Conservation (phyloP, 2,329 filamentous ascomycete genomes). For the Myriosclerotinia curreyana region DNA sequence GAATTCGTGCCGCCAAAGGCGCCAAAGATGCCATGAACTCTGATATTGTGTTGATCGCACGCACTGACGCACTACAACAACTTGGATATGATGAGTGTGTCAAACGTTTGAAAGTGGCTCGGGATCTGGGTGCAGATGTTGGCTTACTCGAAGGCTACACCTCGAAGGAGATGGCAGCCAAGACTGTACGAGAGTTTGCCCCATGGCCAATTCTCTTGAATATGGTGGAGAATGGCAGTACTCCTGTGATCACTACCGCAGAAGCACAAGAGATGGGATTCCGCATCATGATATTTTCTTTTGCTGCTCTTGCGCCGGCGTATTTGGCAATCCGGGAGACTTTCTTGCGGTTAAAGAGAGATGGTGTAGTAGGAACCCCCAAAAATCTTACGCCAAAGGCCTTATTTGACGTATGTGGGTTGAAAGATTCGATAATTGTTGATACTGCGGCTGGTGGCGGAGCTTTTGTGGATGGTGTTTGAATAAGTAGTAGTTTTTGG, state of each 20-base stretch:
- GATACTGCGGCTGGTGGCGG: slow-evolving; percentile 40
- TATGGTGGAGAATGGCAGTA: slow-evolving; percentile 55
- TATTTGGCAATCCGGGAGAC: slow-evolving; percentile 45
- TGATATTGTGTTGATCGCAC: slow-evolving; percentile 62
- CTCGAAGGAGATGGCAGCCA: slow-evolving; percentile 48
- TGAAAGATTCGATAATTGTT: slow-evolving; percentile 50
- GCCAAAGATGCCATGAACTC: slow-evolving; percentile 49
- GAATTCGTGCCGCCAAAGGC: slow-evolving; percentile 54
- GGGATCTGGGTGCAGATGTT: slow-evolving; percentile 56
- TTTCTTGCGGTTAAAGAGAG: slow-evolving; percentile 41
- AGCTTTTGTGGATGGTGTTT: slow-evolving; percentile 26
- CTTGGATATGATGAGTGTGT: slow-evolving; percentile 57
- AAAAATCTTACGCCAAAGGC: slow-evolving; percentile 47
- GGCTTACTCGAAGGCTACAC: slow-evolving; percentile 59
- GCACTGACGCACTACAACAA: slow-evolving; percentile 59
- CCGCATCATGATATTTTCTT: slow-evolving; percentile 57
- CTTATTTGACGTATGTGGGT: slow-evolving; percentile 52
- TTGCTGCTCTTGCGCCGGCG: slow-evolving; percentile 48
- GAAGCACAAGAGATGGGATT: slow-evolving; percentile 57
- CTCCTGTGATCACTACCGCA: slow-evolving; percentile 50
- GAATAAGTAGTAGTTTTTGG: slow-evolving; percentile 1
- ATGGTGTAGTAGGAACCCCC: slow-evolving; percentile 42
- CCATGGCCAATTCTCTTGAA: slow-evolving; percentile 55
- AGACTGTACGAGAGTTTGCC: slow-evolving; percentile 47
- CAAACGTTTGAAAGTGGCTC: slow-evolving; percentile 48